Base-by-base conservation (phyloP, 345 rosid genomes). In the Aquilaria malaccensis region DNA sequence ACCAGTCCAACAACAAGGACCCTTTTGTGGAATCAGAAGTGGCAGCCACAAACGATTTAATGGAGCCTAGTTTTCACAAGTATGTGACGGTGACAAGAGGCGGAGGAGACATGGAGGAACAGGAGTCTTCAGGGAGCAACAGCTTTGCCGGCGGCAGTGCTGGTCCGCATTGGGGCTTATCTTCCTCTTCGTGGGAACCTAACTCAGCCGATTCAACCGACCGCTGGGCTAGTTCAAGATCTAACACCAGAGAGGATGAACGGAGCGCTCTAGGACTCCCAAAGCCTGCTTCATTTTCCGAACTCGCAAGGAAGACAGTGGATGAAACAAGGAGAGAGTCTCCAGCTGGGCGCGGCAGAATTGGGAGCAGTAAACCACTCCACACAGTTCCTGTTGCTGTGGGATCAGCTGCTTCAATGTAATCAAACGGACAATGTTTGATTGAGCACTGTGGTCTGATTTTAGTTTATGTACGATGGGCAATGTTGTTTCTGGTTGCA, bases 41-140 rank as follows among this genome's bases (percentile, higher is more conserved):
- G 10, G 45, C 61, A 9, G 82, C 51, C 1, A 70, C n/a, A 7
- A 78, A 87, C 67, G 91, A 93, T 64, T 52, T 89, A 41, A 78
- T 75, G 81, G 90, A 87, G 70, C 99, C 97, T 12, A 93, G 95
- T 57, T 79, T 89, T 54, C 91, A 87, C 72, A 89, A 83, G 70
- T 93, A 93, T 60, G 96, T 93, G 56, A 93, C 96, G 2, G 76
- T 85, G 59, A 83, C 77, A 72, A 79, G 95, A 61, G 97, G 86
- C 0, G 81, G 68, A 33, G 50, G 70, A 4, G 61, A 53, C 30
- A 71, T 69, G 30, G 81, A 69, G 41, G 96, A 74, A 47, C 85
- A 84, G 64, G 99, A 89, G 70, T 89, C 99, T 46, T 84, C 99
- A 7, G 97, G 99, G 14, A 93, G 98, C 76, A 90, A 94, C 67